Evolutionary conservation across 2,329 filamentous ascomycete genomes (phyloP).

Genomic region (Fusarium lateritium): DNA sequence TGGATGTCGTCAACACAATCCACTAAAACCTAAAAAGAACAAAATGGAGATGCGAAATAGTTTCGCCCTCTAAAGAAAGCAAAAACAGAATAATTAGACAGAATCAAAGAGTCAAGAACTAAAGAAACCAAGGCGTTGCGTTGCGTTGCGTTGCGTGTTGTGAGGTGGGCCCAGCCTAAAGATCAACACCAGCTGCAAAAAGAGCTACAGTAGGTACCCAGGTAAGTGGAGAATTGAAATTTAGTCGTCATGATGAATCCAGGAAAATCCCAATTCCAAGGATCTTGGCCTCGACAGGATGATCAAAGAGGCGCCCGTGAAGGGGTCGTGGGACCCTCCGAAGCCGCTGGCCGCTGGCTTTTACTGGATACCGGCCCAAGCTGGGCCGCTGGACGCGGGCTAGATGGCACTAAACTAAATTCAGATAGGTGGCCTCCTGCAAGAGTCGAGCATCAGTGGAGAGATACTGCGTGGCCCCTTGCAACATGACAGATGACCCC

Average conservation of each 20-base stretch:
- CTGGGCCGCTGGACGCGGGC: too few relatives aligned
- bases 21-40: constrained; percentile 22
- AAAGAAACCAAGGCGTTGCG: too few relatives aligned
- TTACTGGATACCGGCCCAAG: too few relatives aligned
- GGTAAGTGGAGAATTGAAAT: constrained; percentile 7
- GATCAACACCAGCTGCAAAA: constrained; percentile 20
- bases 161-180: constrained; percentile 27
- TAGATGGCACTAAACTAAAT: constrained; percentile 2
- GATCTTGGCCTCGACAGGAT: constrained; percentile 17
- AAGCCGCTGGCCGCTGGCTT: constrained; percentile 6
- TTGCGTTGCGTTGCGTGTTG: constrained; percentile 17
- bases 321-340: constrained; percentile 27
- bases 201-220: constrained; percentile 9
- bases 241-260: constrained; percentile 39
- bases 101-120: constrained; percentile 4
- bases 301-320: constrained; percentile 12
- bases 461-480: constrained; percentile 12
- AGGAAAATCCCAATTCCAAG: constrained; percentile 46
- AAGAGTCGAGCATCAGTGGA: constrained; percentile 18
- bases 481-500: constrained; percentile 18
- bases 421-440: background rate
- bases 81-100: constrained; percentile 26
- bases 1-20: constrained; percentile 24
- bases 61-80: constrained; percentile 17
- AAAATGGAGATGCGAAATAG: constrained; percentile 16